Conservation (phyloP, 371 early-diverging fungal species). For the Homolaphlyctis polyrhiza region DNA sequence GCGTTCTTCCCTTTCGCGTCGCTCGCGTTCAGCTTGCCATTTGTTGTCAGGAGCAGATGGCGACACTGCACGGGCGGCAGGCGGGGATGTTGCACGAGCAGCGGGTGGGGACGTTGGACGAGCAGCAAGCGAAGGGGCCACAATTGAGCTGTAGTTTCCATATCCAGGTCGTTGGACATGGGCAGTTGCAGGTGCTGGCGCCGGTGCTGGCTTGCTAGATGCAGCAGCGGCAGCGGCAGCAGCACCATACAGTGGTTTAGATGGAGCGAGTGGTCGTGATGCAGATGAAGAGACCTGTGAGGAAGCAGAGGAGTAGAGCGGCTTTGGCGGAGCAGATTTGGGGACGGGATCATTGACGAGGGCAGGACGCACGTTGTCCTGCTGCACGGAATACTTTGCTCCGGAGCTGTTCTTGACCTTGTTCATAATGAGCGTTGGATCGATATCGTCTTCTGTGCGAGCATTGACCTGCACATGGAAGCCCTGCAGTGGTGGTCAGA, state of each 20-base stretch:
- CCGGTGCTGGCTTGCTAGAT: neutral
- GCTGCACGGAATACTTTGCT: conserved; percentile 82
- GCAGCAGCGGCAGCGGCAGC: conserved; percentile 3
- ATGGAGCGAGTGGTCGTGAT: too few relatives aligned
- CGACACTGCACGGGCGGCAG: neutral
- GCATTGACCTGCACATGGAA: conserved; percentile 89
- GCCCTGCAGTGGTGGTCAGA: conserved; percentile 40
- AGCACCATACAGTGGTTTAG: conserved; percentile 7
- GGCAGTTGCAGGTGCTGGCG: conserved; percentile 1
- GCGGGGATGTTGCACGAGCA: neutral
- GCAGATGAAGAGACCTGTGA: too few relatives aligned
- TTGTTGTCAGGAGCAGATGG: neutral
- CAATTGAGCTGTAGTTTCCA: conserved; percentile 5
- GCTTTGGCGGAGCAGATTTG: too few relatives aligned
- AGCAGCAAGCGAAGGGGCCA: neutral
- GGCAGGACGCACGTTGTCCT: conserved; percentile 18
- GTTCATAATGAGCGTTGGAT: conserved; percentile 76
- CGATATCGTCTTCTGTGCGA: conserved; percentile 81
- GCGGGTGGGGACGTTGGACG: neutral
- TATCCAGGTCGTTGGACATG: neutral
- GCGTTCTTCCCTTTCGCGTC: too few relatives aligned
- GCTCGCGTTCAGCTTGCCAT: conserved; percentile 23
- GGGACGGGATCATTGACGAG: too few relatives aligned
- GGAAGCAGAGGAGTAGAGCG: too few relatives aligned
- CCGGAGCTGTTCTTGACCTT: conserved; percentile 79